These are phyloP conservation scores for Boletus sp. DNA, from an alignment of 768 basidiomycete genomes.

Conservation along the genomic window DNA sequence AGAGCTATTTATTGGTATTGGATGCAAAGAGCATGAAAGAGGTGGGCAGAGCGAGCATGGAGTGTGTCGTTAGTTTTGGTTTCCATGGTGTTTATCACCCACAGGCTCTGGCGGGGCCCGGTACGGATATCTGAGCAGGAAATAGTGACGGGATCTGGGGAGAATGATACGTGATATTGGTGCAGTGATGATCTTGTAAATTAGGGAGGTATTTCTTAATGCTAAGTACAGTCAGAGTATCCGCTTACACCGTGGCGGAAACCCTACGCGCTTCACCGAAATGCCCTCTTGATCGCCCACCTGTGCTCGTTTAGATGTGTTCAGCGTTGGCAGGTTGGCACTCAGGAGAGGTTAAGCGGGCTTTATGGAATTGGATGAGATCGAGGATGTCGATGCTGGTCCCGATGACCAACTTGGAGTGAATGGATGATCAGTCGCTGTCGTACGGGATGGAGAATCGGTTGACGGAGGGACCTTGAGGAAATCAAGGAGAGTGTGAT, in stretches of 20 bases:
- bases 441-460: neutral
- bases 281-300: neutral
- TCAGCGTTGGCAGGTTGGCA: neutral
- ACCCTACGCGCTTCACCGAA: neutral
- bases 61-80: conserved; percentile 31
- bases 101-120: conserved; percentile 2
- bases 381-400: neutral
- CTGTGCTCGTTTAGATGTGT: neutral
- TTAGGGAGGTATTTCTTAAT: neutral
- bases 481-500: neutral
- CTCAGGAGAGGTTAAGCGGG: too few relatives aligned
- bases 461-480: neutral
- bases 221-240: neutral
- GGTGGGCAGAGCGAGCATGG: conserved; percentile 36
- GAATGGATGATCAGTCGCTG: neutral
- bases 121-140: conserved; percentile 20
- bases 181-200: neutral
- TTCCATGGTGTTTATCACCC: conserved; percentile 34
- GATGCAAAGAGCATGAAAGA: conserved; percentile 36
- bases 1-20: conserved; percentile 36
- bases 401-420: neutral
- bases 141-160: neutral
- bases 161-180: neutral
- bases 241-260: too few relatives aligned
- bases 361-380: neutral